Conservation (phyloP, 495 filamentous ascomycete species). For the Neurospora pannonica region DNA sequence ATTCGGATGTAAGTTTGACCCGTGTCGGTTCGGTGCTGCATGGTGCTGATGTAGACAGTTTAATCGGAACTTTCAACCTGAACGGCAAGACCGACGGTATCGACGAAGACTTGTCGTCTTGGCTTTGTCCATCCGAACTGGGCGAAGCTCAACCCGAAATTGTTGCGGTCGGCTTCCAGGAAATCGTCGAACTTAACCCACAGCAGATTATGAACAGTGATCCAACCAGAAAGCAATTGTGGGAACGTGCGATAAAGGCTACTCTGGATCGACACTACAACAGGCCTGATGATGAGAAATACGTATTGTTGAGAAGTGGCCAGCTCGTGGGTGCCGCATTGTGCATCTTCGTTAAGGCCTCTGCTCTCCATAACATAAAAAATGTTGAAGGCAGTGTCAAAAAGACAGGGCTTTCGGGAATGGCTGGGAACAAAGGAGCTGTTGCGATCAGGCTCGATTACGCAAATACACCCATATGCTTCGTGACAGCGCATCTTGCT, state of each 20-base stretch:
- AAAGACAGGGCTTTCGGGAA: slow-evolving; percentile 95
- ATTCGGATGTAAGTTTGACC: slow-evolving; percentile 36
- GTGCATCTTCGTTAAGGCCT: slow-evolving; percentile 78
- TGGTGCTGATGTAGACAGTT: slow-evolving; percentile 44
- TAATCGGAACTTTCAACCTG: slow-evolving; percentile 88
- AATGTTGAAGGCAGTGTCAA: slow-evolving; percentile 94
- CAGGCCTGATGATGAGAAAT: slow-evolving; percentile 56
- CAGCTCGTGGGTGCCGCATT: slow-evolving; percentile 92
- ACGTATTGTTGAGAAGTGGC: slow-evolving; percentile 81
- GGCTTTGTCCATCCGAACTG: slow-evolving; percentile 57
- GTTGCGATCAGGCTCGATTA: slow-evolving; percentile 95
- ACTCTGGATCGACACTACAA: slow-evolving; percentile 65
- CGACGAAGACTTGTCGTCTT: slow-evolving; percentile 69
- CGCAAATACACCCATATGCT: slow-evolving; percentile 86
- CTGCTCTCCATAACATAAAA: slow-evolving; percentile 69
- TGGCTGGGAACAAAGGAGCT: slow-evolving; percentile 96
- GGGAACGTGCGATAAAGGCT: slow-evolving; percentile 73
- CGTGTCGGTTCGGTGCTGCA: neutral
- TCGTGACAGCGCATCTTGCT: slow-evolving; percentile 93
- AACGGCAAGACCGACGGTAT: slow-evolving; percentile 75
- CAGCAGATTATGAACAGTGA: slow-evolving; percentile 99
- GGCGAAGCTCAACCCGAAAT: slow-evolving; percentile 58
- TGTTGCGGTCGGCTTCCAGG: slow-evolving; percentile 86
- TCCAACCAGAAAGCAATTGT: slow-evolving; percentile 70
- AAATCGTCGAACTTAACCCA: slow-evolving; percentile 92